Percentiles rank a stretch among this genome's conserved stretches.
Evolutionary conservation across 2,329 filamentous ascomycete genomes (phyloP).

Genomic region (Parastagonospora nodorum): DNA sequence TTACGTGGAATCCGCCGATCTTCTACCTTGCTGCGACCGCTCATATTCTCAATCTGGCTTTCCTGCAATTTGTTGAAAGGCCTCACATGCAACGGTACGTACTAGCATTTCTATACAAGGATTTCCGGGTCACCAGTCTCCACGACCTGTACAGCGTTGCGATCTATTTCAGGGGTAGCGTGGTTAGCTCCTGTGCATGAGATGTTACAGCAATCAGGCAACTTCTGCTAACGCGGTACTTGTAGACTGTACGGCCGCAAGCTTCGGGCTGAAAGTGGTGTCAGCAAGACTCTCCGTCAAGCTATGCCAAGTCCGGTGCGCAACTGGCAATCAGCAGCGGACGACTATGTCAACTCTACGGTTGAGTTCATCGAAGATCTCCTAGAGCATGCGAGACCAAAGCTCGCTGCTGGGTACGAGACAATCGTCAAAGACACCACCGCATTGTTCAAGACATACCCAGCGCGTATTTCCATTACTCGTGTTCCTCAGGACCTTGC

Average conservation of each 20-base stretch:
- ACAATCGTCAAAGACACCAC: slow-evolving; percentile 87
- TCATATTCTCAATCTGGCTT: slow-evolving; percentile 82
- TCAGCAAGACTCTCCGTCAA: slow-evolving; percentile 88
- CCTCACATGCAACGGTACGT: slow-evolving; percentile 89
- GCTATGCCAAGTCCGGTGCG: slow-evolving; percentile 83
- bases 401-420: slow-evolving; percentile 82
- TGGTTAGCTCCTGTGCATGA: too few relatives aligned
- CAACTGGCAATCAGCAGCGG: slow-evolving; percentile 82
- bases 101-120: not conserved
- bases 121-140: too few relatives aligned
- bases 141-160: too few relatives aligned
- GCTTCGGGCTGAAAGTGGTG: slow-evolving; percentile 82
- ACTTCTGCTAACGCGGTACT: not conserved
- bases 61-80: slow-evolving; percentile 91
- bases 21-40: slow-evolving; percentile 85
- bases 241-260: slow-evolving; percentile 75
- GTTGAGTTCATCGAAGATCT: slow-evolving; percentile 91
- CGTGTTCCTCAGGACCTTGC: slow-evolving; percentile 79
- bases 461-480: slow-evolving; percentile 82
- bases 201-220: too few relatives aligned
- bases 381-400: slow-evolving; percentile 81
- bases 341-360: slow-evolving; percentile 84
- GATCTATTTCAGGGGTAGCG: not conserved
- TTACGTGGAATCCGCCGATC: slow-evolving; percentile 86
- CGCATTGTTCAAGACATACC: slow-evolving; percentile 86